A percentile compares a stretch with the other conserved stretches of the same genome.
These are phyloP conservation scores for Lycium barbarum DNA, from an alignment of 257 asterid genomes.

Conservation along the genomic window DNA sequence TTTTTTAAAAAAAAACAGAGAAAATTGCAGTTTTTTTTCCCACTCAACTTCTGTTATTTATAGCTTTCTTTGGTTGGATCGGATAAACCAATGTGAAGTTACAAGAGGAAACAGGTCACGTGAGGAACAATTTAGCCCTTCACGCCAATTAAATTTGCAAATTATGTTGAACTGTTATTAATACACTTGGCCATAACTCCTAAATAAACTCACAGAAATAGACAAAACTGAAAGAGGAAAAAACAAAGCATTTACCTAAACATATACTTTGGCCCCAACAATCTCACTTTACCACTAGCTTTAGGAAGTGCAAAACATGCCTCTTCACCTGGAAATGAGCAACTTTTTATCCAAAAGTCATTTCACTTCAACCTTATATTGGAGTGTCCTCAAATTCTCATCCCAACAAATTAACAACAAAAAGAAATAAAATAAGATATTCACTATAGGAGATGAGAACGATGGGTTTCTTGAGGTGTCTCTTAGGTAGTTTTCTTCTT, in stretches of 20 bases:
- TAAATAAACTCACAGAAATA: neutral
- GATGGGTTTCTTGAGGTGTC: conserved; percentile 47
- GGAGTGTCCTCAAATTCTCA: conserved; percentile 42
- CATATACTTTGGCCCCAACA: conserved; percentile 22
- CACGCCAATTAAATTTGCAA: too few relatives aligned
- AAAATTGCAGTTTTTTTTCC: too few relatives aligned
- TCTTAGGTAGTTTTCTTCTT: conserved; percentile 37
- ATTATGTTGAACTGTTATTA: too few relatives aligned
- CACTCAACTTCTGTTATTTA: too few relatives aligned
- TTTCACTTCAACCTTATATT: conserved; percentile 29
- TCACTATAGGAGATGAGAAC: neutral
- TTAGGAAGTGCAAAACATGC: conserved; percentile 36
- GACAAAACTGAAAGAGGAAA: neutral
- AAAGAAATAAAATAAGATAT: neutral
- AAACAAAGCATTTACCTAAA: conserved; percentile 38
- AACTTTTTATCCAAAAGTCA: conserved; percentile 34
- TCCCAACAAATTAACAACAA: conserved; percentile 3
- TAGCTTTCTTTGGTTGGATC: too few relatives aligned
- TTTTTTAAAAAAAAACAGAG: too few relatives aligned
- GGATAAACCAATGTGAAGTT: too few relatives aligned
- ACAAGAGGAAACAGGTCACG: too few relatives aligned
- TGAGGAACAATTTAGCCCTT: too few relatives aligned
- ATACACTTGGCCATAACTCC: too few relatives aligned
- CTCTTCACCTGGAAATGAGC: conserved; percentile 33
- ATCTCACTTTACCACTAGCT: conserved; percentile 16